Base-by-base conservation (phyloP, 2,329 filamentous ascomycete genomes). In the Orbilia blumenaviensis region DNA sequence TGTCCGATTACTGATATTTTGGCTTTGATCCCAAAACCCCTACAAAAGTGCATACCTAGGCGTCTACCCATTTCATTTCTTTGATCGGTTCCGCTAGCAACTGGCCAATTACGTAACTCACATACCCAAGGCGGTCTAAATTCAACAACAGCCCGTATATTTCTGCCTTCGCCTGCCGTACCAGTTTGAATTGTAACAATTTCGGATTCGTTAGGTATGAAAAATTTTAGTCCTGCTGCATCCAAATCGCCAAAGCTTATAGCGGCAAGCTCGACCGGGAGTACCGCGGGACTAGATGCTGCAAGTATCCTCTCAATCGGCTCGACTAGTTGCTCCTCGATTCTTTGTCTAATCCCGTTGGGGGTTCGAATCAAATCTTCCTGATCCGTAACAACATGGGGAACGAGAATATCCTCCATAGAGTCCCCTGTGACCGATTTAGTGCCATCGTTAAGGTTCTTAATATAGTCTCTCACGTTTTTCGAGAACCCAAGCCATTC, bases 31-130 rank as follows among this genome's bases (percentile, higher is more conserved):
- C 21, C 9, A 5, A 27, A 48, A 48, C 21, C 9, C 12, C 16
- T 21, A 23, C 3, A n/a, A n/a, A 2, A 16, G 6, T 23, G 7
- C 50, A 1, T 56, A 27, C 50, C 50, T 23, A 56, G n/a, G 12
- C 50, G 50, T 21, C 50, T 56, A 38, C 50, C 50, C 50, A 56
- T 56, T 23, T 56, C 50, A 23, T 56, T 56, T 36, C 50, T 56
- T 7, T 56, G 50, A 23, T 56, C 50, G 0, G 23, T 36, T 7
- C 50, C 50, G 10, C 50, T 36, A 12, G 50, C 29, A 8, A 56
- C 32, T 7, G 50, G 50, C 50, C 50, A 56, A 16, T 56, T 56
- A 18, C 50, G 50, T 18, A 56, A 10, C 32, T 56, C 50, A 16
- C 50, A 56, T 8, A 56, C n/a, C 50, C 50, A 56, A 56, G 50